Evolutionary conservation across 495 filamentous ascomycete species (phyloP).

Genomic region (Daldinia concentrica): DNA sequence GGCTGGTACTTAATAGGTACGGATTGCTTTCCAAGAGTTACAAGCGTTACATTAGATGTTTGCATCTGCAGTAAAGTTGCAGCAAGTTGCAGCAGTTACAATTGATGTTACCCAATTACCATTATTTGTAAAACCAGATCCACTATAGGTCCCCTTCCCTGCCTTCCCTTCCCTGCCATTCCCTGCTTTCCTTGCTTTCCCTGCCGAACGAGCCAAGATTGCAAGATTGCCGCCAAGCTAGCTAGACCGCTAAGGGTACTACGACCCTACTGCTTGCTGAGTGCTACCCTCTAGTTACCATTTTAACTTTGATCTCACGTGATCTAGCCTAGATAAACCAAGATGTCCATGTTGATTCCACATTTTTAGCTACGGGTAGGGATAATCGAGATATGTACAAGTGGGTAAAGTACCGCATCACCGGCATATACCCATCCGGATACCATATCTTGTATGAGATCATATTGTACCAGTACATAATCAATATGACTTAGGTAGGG

Average conservation of each 20-base stretch:
- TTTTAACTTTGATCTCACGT: conserved; percentile 3
- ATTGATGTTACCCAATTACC: conserved; percentile 35
- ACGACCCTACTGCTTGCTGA: background rate
- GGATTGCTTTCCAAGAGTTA: background rate
- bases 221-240: conserved; percentile 18
- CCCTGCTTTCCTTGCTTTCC: conserved; percentile 10
- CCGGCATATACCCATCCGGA: background rate
- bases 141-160: conserved; percentile 33
- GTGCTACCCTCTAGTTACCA: background rate
- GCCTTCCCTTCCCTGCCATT: conserved; percentile 16
- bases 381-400: background rate
- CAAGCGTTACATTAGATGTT: conserved; percentile 3
- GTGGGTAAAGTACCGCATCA: background rate
- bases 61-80: conserved; percentile 1
- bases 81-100: background rate
- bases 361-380: conserved; percentile 11
- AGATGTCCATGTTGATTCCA: conserved; percentile 13
- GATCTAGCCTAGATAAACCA: background rate
- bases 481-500: background rate
- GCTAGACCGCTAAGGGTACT: conserved; percentile 16
- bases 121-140: conserved; percentile 45
- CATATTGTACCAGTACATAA: background rate
- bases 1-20: conserved; percentile 16
- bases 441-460: background rate
- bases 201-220: conserved; percentile 20